Base-by-base conservation (phyloP, 2,329 filamentous ascomycete genomes). In the Tolypocladium tundrense region DNA sequence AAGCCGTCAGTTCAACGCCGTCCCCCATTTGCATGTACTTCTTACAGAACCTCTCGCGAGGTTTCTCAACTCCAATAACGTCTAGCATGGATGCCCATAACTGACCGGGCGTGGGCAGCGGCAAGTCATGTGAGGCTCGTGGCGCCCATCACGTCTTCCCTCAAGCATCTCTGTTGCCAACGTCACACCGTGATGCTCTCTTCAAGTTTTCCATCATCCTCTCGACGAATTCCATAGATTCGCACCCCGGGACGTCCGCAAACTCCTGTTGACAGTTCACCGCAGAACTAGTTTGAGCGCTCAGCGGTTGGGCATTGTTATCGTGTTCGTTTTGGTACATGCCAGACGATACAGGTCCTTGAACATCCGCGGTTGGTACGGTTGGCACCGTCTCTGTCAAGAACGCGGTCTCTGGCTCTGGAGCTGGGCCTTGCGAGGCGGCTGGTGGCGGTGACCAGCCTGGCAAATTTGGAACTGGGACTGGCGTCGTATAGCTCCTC, bases 191-290 rank as follows among this genome's bases (percentile, higher is more conserved):
- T 31, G 70, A 72, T 11, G 74, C 75, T 54, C 75, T 72, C 48
- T 75, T 74, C 16, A 83, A 68, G 61, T 81, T 80, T 50, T 68
- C 65, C 73, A 83, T 77, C 73, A 83, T 78, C 60, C 75, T 75
- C 65, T 82, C 78, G 51, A 83, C 74, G 45, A 82, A 71, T 33
- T 76, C 70, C 69, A 75, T 74, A n/a, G 75, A 77, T 62, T 77
- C 76, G 54, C 68, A 64, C 13, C 71, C 73, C 10, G 76, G 73
- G 27, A 76, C 73, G 57, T 77, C 75, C 2, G 74, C 68, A 54
- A 77, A 73, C 19, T 70, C 72, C 41, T 72, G 71, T n/a, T 61
- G 61, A 31, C 19, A 11, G 48, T 52, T 21, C 48, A 37, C n/a
- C 31, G 19, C 31, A 19, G 31, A 21, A 3, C 3, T 8, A 9